These are phyloP conservation scores for Pseudogymnoascus sp. DNA, from an alignment of 2,329 filamentous ascomycete species.

Conservation along the genomic window DNA sequence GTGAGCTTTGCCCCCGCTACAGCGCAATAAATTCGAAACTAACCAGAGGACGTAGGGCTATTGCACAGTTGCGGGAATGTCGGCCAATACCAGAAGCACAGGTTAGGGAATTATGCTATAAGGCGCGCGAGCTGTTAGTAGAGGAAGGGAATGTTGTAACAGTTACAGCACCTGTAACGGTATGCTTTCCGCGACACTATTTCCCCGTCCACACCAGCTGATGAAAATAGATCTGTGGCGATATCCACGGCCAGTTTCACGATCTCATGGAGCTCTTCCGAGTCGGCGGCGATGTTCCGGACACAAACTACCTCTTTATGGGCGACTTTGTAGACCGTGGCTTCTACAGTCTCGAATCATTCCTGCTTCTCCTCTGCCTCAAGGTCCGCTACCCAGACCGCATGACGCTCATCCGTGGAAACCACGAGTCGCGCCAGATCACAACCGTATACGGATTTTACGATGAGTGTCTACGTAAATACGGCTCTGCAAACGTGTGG, in stretches of 20 bases:
- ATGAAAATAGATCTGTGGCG: conserved; percentile 61
- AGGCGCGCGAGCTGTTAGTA: conserved; percentile 88
- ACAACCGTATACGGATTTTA: conserved; percentile 99
- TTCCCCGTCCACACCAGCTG: background rate
- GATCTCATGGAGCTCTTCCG: conserved; percentile 99
- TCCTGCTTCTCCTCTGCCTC: conserved; percentile 88
- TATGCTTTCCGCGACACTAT: conserved; percentile 33
- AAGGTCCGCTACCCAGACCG: conserved; percentile 97
- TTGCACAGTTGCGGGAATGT: conserved; percentile 90
- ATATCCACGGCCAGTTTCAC: conserved; percentile 98
- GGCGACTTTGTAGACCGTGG: conserved; percentile 98
- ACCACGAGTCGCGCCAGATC: conserved; percentile 98
- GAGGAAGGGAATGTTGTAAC: conserved; percentile 97
- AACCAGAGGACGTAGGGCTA: conserved; percentile 54
- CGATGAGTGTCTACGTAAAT: conserved; percentile 81
- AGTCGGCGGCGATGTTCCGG: conserved; percentile 94
- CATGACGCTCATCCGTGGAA: conserved; percentile 96
- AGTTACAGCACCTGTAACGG: conserved; percentile 88
- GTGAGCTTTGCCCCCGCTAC: conserved; percentile 38
- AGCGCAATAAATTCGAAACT: conserved; percentile 1
- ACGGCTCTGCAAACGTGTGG: conserved; percentile 98
- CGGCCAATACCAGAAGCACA: conserved; percentile 91
- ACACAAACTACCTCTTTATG: conserved; percentile 99
- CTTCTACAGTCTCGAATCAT: conserved; percentile 98
- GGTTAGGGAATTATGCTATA: conserved; percentile 95